phyloP scores from a whole-genome alignment of 139 green algal species.

The Chlamydomonas incerta region DNA sequence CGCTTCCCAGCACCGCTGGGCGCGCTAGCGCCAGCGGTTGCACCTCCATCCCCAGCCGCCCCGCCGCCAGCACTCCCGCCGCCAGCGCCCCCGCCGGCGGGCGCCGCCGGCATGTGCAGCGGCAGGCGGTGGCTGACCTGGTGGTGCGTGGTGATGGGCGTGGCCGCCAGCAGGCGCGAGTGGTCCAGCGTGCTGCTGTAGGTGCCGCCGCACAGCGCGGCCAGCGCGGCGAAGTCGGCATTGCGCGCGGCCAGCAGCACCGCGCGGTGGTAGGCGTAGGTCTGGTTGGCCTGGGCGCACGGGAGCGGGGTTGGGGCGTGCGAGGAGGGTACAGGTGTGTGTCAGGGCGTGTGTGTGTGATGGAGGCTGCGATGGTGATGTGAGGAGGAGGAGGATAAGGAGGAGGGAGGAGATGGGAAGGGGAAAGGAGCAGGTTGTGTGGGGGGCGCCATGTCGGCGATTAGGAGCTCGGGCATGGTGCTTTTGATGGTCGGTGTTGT shows the following conservation, averaged over 20 bases:
- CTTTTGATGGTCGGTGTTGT: too few species aligned
- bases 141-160: neutral
- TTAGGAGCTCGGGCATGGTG: too few species aligned
- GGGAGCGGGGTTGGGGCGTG: too few species aligned
- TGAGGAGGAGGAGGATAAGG: neutral
- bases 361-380: too few species aligned
- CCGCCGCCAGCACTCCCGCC: neutral
- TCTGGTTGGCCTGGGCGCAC: conserved; percentile 8
- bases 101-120: neutral
- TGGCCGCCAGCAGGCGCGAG: conserved; percentile 17
- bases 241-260: neutral
- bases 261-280: conserved; percentile 2
- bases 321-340: neutral
- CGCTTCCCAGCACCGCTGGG: too few species aligned
- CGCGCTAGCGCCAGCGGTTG: too few species aligned
- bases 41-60: too few species aligned
- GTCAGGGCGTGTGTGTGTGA: too few species aligned
- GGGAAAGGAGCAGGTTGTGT: neutral
- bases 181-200: conserved; percentile 25
- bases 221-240: neutral
- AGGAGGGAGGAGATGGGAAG: neutral
- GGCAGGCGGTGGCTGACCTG: neutral
- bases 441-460: too few species aligned
- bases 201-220: conserved; percentile 3
- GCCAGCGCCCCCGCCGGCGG: neutral